Evolutionary conservation across 345 rosid species (phyloP).

Genomic region (Physaria fendleri): DNA sequence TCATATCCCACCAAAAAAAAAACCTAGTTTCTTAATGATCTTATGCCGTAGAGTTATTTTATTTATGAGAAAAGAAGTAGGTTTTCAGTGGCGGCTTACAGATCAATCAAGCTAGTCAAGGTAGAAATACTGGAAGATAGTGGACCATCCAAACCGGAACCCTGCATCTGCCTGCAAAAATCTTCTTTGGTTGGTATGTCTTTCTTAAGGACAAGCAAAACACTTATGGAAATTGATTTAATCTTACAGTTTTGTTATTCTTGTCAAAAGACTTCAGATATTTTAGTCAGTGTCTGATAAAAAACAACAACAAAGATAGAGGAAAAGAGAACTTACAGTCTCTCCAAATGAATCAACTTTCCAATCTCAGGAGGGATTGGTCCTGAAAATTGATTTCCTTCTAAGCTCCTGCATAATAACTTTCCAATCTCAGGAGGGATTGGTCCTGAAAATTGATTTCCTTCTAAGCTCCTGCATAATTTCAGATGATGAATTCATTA

Average conservation of each 20-base stretch:
- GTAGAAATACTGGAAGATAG: conserved; percentile 64
- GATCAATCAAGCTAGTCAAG: conserved; percentile 54
- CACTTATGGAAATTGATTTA: neutral
- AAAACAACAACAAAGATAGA: too few species aligned
- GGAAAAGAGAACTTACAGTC: conserved; percentile 44
- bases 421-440: conserved; percentile 69
- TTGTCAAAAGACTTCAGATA: too few species aligned
- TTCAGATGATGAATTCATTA: neutral
- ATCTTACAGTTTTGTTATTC: conserved; percentile 62
- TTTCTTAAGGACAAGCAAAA: neutral
- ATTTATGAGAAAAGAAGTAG: neutral
- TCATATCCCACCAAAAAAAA: conserved; percentile 6
- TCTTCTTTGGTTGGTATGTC: neutral
- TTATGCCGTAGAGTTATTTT: neutral
- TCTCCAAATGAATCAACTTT: conserved; percentile 52
- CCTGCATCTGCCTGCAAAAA: conserved; percentile 61
- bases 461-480: conserved; percentile 71
- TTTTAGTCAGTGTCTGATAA: too few species aligned
- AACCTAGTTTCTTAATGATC: neutral
- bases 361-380: too few species aligned
- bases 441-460: conserved; percentile 60
- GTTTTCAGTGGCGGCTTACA: conserved; percentile 47
- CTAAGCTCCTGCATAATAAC: too few species aligned
- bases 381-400: too few species aligned
- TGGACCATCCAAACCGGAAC: conserved; percentile 70